Base-by-base conservation (phyloP, 352 stramenopile genomes). In the Aphanomyces euteiches region DNA sequence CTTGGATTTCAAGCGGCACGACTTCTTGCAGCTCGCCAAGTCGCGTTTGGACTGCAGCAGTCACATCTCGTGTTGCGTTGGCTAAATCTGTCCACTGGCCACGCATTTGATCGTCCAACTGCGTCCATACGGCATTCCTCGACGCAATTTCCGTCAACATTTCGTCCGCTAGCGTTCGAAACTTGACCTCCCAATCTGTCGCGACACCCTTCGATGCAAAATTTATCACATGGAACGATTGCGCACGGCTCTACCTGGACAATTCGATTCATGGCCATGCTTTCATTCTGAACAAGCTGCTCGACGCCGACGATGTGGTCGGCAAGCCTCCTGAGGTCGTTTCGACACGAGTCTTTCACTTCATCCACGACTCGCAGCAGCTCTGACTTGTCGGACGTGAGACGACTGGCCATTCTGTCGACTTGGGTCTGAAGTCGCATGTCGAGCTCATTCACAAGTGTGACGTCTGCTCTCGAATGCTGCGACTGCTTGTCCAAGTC, bases 281-380 rank as follows among this genome's bases (percentile, higher is more conserved):
- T 43, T 50, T 92, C 83, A 19, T 69, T 66, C 68, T 83, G 73
- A 28, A 87, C 40, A 78, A 82, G 88, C 37, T 80, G 77, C 57
- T 92, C 81, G 21, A 90, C 69, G 3, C 76, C 78, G 0, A 81
- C 61, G 28, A 92, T 66, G 56, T 90, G 81, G 59, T 90, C 84
- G 60, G 84, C 81, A 17, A 90, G 69, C 4, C 80, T 76, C 13
- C 67, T 75, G 38, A 88, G 81, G 45, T 90, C 84, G 21, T 70
- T 47, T 6, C 78, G 72, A 6, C 81, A 40, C 7, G 85, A 66
- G 50, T 88, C 76, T 2, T 81, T 72, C 41, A 84, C 75, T 53
- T 90, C 80, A 28, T 92, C 83, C 45, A 90, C 43, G 3, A 75
- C 56, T 8, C 77, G 79, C 54, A 77, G 69, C 45, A 87, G 37